Evolutionary conservation across 371 early-diverging fungal species (phyloP).

Genomic region (Phascolomyces articulosus): DNA sequence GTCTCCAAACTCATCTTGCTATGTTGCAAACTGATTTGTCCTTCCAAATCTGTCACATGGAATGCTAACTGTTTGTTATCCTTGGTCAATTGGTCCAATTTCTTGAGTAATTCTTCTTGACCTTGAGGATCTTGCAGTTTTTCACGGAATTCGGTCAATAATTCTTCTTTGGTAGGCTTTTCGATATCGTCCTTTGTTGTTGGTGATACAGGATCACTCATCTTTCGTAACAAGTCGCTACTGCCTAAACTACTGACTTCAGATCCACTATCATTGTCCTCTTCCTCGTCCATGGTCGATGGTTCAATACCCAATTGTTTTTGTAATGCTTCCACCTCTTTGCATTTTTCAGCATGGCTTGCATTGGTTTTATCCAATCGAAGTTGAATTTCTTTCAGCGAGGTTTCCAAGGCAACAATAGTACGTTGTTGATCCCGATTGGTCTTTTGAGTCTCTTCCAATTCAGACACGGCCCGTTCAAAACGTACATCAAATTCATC

Average conservation of each 20-base stretch:
- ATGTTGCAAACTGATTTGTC: constrained; percentile 37
- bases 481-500: constrained; percentile 8
- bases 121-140: constrained; percentile 7
- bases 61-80: constrained; percentile 42
- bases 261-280: background rate
- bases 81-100: constrained; percentile 14
- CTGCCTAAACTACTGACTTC: constrained; percentile 5
- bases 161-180: background rate
- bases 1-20: constrained; percentile 35
- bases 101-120: constrained; percentile 1
- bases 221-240: background rate
- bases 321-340: background rate
- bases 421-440: constrained; percentile 6
- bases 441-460: constrained; percentile 9
- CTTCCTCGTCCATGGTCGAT: too few relatives aligned
- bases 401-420: constrained; percentile 5
- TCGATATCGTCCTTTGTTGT: background rate
- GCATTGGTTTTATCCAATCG: background rate
- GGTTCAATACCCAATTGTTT: background rate
- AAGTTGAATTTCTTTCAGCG: background rate
- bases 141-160: background rate
- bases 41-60: constrained; percentile 41
- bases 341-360: background rate
- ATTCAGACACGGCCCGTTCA: constrained; percentile 5
- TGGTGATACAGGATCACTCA: background rate